These are phyloP conservation scores for Glutinoglossum americanum DNA, from an alignment of 495 filamentous ascomycete species.

Conservation along the genomic window DNA sequence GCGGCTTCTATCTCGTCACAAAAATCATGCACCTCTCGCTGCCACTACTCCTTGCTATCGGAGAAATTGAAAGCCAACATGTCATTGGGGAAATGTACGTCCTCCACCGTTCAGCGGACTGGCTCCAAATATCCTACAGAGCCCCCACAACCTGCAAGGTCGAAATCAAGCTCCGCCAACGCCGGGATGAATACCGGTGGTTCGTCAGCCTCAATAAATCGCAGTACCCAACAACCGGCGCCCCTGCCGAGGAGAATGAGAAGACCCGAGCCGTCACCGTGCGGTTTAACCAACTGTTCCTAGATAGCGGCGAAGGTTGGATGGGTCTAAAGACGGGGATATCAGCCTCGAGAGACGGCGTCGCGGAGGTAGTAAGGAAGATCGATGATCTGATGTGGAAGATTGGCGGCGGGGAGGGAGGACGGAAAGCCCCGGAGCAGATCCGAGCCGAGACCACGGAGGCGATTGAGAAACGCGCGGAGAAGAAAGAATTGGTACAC, in stretches of 20 bases:
- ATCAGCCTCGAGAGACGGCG: constrained; percentile 7
- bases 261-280: constrained; percentile 4
- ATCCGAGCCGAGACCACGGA: neutral
- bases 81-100: constrained; percentile 1
- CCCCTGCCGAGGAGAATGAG: neutral
- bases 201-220: constrained; percentile 8
- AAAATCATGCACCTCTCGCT: constrained; percentile 37
- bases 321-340: constrained; percentile 14
- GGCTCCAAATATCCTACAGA: constrained; percentile 13
- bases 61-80: constrained; percentile 24
- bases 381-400: constrained; percentile 1
- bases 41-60: constrained; percentile 44
- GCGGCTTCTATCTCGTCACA: constrained; percentile 32
- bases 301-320: constrained; percentile 12
- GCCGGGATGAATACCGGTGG: constrained; percentile 11
- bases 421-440: neutral
- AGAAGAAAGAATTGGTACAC: neutral
- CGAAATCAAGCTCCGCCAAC: constrained; percentile 8
- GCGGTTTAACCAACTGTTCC: constrained; percentile 10
- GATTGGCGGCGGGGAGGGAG: neutral
- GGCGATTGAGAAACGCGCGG: neutral
- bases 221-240: neutral
- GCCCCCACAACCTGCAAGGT: constrained; percentile 11
- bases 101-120: constrained; percentile 8
- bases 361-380: constrained; percentile 2